Evolutionary conservation across 768 basidiomycete genomes (phyloP), one percentile per base, ranked within the genome.

Genomic region (Boletus eberwhitei): DNA sequence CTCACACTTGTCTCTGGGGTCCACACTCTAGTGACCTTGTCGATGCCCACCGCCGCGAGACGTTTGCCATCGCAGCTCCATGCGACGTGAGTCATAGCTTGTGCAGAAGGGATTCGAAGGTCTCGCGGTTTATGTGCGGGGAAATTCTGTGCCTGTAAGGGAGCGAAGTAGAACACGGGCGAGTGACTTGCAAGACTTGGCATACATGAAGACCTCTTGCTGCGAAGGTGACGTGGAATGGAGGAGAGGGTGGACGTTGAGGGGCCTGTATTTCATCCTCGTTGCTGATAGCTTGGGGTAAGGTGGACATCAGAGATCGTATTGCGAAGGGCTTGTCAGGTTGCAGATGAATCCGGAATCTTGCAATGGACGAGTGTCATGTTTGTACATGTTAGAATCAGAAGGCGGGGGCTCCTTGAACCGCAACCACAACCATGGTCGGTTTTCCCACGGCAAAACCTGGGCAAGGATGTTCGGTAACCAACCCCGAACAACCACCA

Each of bases 21-120:
- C 87, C 88, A 92, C n/a, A 92, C 70, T 59, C 90, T 75, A 12
- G 83, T 83, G n/a, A 75, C 71, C 64, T 87, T 90, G 74, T 93
- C 90, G 41, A 90, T 83, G 4, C 90, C 90, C 8, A 88, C 88
- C n/a, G 83, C 88, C 2, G 87, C 87, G 14, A 92, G 75, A 53
- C 86, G 86, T 74, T 85, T 85, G 17, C 90, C 90, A 63, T 92
- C 90, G 62, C 88, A 90, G 61, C 77, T 91, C 89, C 89, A 93
- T 0, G 88, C 86, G 49, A 91, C 83, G 64, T 89, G 87, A 42
- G 77, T 87, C 76, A 90, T 87, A 1, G 71, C 69, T 61, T 87
- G 85, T 17, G 80, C 69, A 45, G 81, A 84, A 5, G 83, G 73
- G 52, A 88, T 80, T 22, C 85, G 81, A 53, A 86, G 79, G 66